Conservation (phyloP, 441 rosid genomes). For the Biscutella laevigata region DNA sequence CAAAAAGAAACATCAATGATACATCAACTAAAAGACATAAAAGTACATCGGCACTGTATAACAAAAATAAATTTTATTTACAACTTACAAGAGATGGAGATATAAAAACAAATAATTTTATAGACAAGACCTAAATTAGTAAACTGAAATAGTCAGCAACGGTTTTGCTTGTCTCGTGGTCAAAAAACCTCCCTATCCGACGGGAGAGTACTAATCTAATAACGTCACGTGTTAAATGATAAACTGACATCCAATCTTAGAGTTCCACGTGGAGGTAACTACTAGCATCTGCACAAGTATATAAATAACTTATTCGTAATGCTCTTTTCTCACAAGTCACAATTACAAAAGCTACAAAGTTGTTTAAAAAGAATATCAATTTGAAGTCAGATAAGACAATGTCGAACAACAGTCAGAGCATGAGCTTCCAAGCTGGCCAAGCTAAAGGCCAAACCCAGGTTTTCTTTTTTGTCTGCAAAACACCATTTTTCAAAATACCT, state of each 20-base stretch:
- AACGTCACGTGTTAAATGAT: neutral
- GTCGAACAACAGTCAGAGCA: constrained; percentile 45
- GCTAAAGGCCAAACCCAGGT: constrained; percentile 76
- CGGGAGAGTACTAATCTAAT: constrained; percentile 2
- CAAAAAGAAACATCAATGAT: neutral
- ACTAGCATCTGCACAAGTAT: constrained; percentile 12
- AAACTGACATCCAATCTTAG: neutral
- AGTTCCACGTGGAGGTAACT: constrained; percentile 9
- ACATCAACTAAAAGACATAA: neutral
- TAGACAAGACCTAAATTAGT: neutral
- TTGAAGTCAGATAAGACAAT: constrained; percentile 21
- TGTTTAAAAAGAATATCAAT: neutral
- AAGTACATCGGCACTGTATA: neutral
- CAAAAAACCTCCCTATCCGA: constrained; percentile 15
- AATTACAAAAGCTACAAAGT: constrained; percentile 1
- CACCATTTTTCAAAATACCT: constrained; percentile 7
- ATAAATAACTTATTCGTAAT: neutral
- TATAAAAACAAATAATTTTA: neutral
- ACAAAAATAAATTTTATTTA: too few relatives aligned
- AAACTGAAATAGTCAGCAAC: constrained; percentile 16
- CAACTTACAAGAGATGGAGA: neutral
- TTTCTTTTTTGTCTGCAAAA: neutral
- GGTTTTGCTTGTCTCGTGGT: constrained; percentile 15
- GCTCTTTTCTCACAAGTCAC: constrained; percentile 13
- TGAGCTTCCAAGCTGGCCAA: constrained; percentile 60